A percentile compares a stretch with the other conserved stretches of the same genome.
Conservation (phyloP, 306 rosid species). For the Cotoneaster glaucophyllus region DNA sequence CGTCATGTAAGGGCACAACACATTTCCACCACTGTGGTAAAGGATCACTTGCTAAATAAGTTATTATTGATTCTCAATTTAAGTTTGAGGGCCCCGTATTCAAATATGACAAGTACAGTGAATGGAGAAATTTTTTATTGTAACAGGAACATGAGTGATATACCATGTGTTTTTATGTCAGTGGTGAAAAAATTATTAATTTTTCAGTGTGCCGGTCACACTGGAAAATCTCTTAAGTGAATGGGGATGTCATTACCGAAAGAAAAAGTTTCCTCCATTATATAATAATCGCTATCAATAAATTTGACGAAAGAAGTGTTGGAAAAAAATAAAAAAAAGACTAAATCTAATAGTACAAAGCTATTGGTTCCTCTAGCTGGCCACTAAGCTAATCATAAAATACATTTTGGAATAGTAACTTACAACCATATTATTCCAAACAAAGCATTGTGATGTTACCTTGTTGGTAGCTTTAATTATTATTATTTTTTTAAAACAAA, state of each 20-base stretch:
- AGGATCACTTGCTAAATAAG: too few species aligned
- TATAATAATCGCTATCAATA: not conserved
- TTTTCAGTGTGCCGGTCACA: too few species aligned
- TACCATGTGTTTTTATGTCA: too few species aligned
- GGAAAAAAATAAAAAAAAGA: not conserved
- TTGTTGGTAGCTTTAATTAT: not conserved
- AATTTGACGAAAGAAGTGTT: not conserved
- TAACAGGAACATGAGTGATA: too few species aligned
- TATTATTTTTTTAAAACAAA: too few species aligned
- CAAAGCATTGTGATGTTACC: not conserved
- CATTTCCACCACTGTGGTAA: too few species aligned
- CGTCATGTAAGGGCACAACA: too few species aligned
- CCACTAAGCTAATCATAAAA: not conserved
- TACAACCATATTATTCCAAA: not conserved
- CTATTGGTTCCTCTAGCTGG: conserved; percentile 2
- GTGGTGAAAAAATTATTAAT: too few species aligned
- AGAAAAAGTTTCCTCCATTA: not conserved
- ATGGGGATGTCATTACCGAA: not conserved
- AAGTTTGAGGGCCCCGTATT: not conserved
- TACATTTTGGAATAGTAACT: not conserved
- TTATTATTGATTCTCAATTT: not conserved
- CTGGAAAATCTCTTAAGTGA: too few species aligned
- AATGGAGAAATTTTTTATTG: too few species aligned
- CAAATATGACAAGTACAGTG: not conserved
- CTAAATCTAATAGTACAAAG: not conserved